Evolutionary conservation across 2,329 filamentous ascomycete genomes (phyloP).

Genomic region (Penicillium sp.): DNA sequence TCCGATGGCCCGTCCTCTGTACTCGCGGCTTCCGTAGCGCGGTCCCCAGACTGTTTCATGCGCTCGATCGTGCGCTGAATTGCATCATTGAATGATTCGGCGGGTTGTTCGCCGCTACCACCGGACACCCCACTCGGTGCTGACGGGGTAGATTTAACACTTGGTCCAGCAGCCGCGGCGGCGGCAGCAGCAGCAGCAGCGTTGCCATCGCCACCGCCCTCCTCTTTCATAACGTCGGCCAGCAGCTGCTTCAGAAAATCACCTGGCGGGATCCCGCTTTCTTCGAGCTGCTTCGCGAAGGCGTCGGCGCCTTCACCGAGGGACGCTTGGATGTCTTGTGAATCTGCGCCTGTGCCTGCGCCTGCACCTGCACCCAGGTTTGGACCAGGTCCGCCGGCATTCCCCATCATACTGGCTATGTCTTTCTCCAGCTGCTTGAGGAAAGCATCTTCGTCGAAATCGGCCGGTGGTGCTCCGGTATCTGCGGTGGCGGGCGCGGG

Average conservation of each 20-base stretch:
- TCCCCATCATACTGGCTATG: slow-evolving; percentile 74
- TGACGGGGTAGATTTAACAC: slow-evolving; percentile 15
- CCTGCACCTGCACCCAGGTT: slow-evolving; percentile 3
- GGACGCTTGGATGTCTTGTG: slow-evolving; percentile 21
- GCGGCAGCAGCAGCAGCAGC: slow-evolving; percentile 10
- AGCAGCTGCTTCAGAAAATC: slow-evolving; percentile 35
- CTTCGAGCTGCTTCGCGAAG: slow-evolving; percentile 34
- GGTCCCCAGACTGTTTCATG: slow-evolving; percentile 82
- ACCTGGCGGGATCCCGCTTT: slow-evolving; percentile 31
- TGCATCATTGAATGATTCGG: slow-evolving; percentile 80
- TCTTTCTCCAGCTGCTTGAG: slow-evolving; percentile 79
- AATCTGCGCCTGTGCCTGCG: slow-evolving; percentile 15
- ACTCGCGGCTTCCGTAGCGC: slow-evolving; percentile 68
- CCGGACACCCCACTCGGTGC: slow-evolving; percentile 13
- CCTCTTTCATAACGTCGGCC: slow-evolving; percentile 32
- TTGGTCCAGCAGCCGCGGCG: slow-evolving; percentile 15
- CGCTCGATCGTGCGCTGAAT: slow-evolving; percentile 93
- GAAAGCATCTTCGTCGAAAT: slow-evolving; percentile 51
- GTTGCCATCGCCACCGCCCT: slow-evolving; percentile 11
- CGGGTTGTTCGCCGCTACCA: slow-evolving; percentile 34
- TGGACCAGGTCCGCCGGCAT: slow-evolving; percentile 8
- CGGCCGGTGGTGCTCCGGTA: slow-evolving; percentile 11
- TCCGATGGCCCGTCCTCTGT: slow-evolving; percentile 59
- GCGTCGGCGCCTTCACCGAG: slow-evolving; percentile 32
- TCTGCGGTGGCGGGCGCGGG: slow-evolving; percentile 17